phyloP scores from a whole-genome alignment of 208 protist species.

The Porcisia hertigi region DNA sequence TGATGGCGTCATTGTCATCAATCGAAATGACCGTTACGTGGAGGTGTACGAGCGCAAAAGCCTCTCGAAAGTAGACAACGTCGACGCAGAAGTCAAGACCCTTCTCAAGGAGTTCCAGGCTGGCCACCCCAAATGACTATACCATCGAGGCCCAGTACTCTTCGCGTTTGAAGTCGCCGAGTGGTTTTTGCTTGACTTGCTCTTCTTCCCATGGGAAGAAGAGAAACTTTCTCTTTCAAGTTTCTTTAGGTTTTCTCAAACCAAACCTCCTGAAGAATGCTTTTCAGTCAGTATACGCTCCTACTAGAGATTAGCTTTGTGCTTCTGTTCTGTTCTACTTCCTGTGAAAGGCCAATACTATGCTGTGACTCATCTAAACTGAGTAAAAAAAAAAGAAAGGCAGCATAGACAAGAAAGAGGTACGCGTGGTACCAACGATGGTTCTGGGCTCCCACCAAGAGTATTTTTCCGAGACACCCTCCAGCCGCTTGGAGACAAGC shows the following conservation, averaged over 20 bases:
- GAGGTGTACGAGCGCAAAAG: slow-evolving; percentile 67
- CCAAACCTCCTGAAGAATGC: background rate
- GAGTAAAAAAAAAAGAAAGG: slow-evolving; percentile 5
- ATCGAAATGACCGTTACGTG: slow-evolving; percentile 59
- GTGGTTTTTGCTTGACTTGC: background rate
- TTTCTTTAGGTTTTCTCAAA: background rate
- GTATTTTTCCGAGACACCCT: background rate
- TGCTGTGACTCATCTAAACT: background rate
- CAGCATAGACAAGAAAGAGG: background rate
- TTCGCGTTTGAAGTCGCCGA: background rate
- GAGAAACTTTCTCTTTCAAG: background rate
- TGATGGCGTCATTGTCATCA: slow-evolving; percentile 62
- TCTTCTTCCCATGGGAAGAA: background rate
- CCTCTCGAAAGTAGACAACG: slow-evolving; percentile 32
- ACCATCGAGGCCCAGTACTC: background rate
- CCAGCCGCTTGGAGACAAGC: background rate
- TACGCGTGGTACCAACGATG: background rate
- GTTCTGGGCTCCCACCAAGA: background rate
- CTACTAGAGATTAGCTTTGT: background rate
- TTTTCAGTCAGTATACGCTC: background rate
- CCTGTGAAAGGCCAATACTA: background rate
- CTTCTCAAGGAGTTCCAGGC: slow-evolving; percentile 42
- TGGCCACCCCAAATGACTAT: slow-evolving; percentile 2
- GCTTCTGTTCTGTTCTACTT: background rate
- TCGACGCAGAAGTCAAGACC: slow-evolving; percentile 40